A percentile compares a stretch with the other conserved stretches of the same genome.
Evolutionary conservation across 441 rosid genomes (phyloP).

Genomic region (Pelargonium australe): DNA sequence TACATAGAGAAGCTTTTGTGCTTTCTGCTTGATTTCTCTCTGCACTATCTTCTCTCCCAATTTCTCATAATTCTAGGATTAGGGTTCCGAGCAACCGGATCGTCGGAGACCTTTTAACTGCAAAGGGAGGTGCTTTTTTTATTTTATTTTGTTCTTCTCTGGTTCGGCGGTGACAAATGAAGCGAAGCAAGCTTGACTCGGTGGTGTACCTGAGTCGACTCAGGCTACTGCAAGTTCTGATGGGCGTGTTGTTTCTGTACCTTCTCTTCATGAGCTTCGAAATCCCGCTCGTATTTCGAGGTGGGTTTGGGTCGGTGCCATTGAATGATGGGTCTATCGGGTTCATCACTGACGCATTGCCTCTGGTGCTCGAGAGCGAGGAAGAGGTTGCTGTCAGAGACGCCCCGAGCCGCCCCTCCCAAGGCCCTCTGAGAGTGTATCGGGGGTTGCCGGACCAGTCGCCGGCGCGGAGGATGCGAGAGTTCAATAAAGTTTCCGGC

Average conservation of each 20-base stretch:
- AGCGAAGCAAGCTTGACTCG: slow-evolving; percentile 44
- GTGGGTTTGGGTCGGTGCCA: slow-evolving; percentile 23
- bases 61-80: background rate
- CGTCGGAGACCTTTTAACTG: background rate
- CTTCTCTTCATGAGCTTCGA: slow-evolving; percentile 48
- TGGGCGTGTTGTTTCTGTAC: slow-evolving; percentile 37
- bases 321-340: slow-evolving; percentile 20
- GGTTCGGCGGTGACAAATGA: slow-evolving; percentile 27
- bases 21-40: background rate
- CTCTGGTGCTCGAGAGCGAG: slow-evolving; percentile 31
- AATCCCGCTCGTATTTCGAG: slow-evolving; percentile 37
- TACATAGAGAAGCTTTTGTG: background rate
- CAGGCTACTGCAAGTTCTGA: slow-evolving; percentile 34
- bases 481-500: slow-evolving; percentile 38
- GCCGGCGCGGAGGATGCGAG: slow-evolving; percentile 26
- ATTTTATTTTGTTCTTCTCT: too few relatives aligned
- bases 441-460: slow-evolving; percentile 1
- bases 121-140: background rate
- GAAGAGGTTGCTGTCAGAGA: slow-evolving; percentile 21
- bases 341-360: slow-evolving; percentile 31
- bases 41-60: background rate
- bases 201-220: slow-evolving; percentile 36
- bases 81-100: background rate
- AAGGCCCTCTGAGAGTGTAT: slow-evolving; percentile 8
- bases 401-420: slow-evolving; percentile 20